Conservation (phyloP, 192 early-diverging fungal species). For the Entophlyctis luteolus region DNA sequence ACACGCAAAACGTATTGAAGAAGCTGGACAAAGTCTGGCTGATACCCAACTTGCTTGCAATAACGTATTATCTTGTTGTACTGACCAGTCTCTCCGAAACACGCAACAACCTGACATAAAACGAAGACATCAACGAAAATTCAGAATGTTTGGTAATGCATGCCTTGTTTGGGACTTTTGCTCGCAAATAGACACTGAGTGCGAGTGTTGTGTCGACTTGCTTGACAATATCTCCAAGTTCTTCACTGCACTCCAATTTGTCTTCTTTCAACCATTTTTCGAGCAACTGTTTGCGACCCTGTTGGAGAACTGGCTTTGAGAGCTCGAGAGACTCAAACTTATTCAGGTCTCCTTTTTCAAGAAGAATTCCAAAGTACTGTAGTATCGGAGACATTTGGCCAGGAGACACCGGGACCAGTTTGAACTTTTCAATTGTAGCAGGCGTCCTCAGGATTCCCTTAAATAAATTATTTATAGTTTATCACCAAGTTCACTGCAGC, state of each 20-base stretch:
- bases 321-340: slow-evolving; percentile 92
- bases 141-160: background rate
- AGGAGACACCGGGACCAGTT: slow-evolving; percentile 66
- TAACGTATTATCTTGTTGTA: slow-evolving; percentile 95
- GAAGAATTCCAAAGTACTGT: slow-evolving; percentile 94
- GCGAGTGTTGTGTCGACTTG: slow-evolving; percentile 86
- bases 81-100: slow-evolving; percentile 94
- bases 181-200: slow-evolving; percentile 89
- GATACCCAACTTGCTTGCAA: slow-evolving; percentile 89
- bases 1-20: slow-evolving; percentile 86
- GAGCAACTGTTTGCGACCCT: slow-evolving; percentile 85
- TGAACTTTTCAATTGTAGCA: slow-evolving; percentile 91
- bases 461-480: background rate
- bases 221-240: slow-evolving; percentile 95
- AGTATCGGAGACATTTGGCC: slow-evolving; percentile 89
- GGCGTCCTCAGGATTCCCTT: slow-evolving; percentile 90
- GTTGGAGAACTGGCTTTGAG: slow-evolving; percentile 82
- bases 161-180: slow-evolving; percentile 88
- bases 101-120: slow-evolving; percentile 67
- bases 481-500: background rate
- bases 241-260: slow-evolving; percentile 97
- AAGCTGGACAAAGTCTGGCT: slow-evolving; percentile 85
- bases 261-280: slow-evolving; percentile 99
- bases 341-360: slow-evolving; percentile 93
- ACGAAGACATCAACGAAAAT: background rate